phyloP scores from a whole-genome alignment of 179 eudicot species.

The Drosera spatulata region DNA sequence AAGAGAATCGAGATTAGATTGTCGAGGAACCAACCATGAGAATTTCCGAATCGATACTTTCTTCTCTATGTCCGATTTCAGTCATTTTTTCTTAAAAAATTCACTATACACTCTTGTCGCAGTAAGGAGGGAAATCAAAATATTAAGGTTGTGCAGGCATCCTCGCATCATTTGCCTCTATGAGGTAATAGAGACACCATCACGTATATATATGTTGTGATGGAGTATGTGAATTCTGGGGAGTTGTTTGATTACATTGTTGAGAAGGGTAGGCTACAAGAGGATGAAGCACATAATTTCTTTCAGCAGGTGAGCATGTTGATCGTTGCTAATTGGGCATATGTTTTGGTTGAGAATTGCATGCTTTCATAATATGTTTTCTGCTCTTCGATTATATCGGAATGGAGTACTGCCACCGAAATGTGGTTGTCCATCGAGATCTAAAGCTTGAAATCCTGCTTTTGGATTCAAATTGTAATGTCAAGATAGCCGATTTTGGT shows the following conservation, averaged over 20 bases:
- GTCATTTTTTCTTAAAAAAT: too few species aligned
- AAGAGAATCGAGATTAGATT: too few species aligned
- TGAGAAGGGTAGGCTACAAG: conserved; percentile 89
- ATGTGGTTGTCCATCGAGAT: conserved; percentile 96
- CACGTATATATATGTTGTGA: conserved; percentile 79
- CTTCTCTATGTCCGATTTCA: too few species aligned
- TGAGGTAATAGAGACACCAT: conserved; percentile 84
- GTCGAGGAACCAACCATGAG: too few species aligned
- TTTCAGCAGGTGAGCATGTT: conserved; percentile 65
- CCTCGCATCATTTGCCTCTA: conserved; percentile 92
- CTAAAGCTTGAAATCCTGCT: conserved; percentile 91
- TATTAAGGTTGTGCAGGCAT: conserved; percentile 88
- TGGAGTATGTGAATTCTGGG: conserved; percentile 94
- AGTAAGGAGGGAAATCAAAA: conserved; percentile 92
- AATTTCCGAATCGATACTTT: too few species aligned
- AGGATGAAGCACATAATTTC: conserved; percentile 84
- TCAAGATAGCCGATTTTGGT: conserved; percentile 95
- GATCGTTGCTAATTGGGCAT: background rate
- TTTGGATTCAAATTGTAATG: conserved; percentile 73
- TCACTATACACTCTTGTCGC: conserved; percentile 24
- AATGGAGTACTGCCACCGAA: conserved; percentile 92
- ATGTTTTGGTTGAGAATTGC: background rate
- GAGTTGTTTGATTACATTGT: conserved; percentile 95
- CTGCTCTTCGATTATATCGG: conserved; percentile 78
- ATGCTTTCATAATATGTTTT: background rate